These are phyloP conservation scores for Polygonum aviculare DNA, from an alignment of 148 eudicot genomes.

Conservation along the genomic window DNA sequence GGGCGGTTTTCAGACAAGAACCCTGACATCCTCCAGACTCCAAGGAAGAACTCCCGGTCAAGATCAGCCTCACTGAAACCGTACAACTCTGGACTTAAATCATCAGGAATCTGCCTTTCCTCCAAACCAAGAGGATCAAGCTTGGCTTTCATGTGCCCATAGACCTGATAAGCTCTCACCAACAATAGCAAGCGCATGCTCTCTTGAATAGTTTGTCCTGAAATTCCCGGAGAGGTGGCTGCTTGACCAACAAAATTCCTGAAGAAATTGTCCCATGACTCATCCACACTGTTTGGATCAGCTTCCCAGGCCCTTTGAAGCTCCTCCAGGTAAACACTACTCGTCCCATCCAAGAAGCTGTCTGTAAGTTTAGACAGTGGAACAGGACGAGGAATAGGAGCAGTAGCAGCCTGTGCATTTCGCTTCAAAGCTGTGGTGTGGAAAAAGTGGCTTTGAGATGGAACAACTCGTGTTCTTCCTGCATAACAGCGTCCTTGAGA, in stretches of 20 bases:
- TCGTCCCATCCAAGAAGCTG: constrained; percentile 87
- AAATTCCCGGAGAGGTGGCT: constrained; percentile 65
- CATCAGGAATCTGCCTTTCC: constrained; percentile 57
- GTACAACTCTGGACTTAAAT: constrained; percentile 55
- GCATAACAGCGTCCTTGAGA: constrained; percentile 48
- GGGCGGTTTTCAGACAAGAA: constrained; percentile 94
- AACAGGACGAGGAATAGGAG: constrained; percentile 77
- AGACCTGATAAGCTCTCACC: constrained; percentile 87
- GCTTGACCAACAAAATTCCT: constrained; percentile 89
- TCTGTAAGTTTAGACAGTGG: constrained; percentile 81
- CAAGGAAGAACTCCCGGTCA: constrained; percentile 82
- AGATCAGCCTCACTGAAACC: constrained; percentile 88
- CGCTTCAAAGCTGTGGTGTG: constrained; percentile 49
- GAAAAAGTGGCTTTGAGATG: constrained; percentile 35
- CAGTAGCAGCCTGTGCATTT: constrained; percentile 51
- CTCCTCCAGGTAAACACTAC: constrained; percentile 91
- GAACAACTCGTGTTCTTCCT: constrained; percentile 30
- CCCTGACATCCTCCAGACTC: constrained; percentile 92
- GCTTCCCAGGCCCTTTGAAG: constrained; percentile 94
- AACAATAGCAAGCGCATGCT: constrained; percentile 74
- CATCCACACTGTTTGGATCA: constrained; percentile 88
- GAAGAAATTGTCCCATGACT: constrained; percentile 94
- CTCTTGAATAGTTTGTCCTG: constrained; percentile 92
- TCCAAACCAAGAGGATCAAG: constrained; percentile 71
- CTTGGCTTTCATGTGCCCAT: constrained; percentile 86